These are phyloP conservation scores for Cochlearia excelsa DNA, from an alignment of 345 rosid genomes.

Conservation along the genomic window DNA sequence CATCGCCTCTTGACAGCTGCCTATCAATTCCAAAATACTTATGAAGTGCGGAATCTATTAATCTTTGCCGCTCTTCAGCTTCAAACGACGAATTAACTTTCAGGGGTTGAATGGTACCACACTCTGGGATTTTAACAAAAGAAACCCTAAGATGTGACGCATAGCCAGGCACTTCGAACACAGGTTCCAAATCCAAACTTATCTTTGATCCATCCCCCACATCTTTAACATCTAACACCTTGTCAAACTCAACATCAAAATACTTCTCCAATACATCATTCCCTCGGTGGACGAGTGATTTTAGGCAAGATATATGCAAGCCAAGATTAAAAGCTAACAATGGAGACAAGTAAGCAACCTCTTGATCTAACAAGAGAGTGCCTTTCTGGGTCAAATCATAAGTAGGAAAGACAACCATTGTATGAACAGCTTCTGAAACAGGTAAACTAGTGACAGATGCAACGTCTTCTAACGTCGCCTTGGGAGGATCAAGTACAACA, in stretches of 20 bases:
- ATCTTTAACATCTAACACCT: conserved; percentile 32
- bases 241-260: conserved; percentile 51
- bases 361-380: conserved; percentile 34
- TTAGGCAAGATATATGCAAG: conserved; percentile 69
- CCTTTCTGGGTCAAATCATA: conserved; percentile 38
- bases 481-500: conserved; percentile 81
- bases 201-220: conserved; percentile 35
- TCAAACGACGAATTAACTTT: conserved; percentile 58
- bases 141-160: conserved; percentile 91
- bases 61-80: conserved; percentile 78
- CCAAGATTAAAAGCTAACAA: conserved; percentile 78
- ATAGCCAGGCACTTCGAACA: conserved; percentile 48
- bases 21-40: conserved; percentile 78
- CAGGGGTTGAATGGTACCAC: conserved; percentile 69
- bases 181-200: conserved; percentile 56
- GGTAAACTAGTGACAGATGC: conserved; percentile 20
- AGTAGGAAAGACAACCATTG: conserved; percentile 64
- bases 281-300: conserved; percentile 58
- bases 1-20: conserved; percentile 64
- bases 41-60: conserved; percentile 78
- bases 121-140: conserved; percentile 86
- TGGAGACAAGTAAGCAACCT: conserved; percentile 80
- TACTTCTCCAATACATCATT: conserved; percentile 50
- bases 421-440: conserved; percentile 26
- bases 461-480: conserved; percentile 14